Conservation (phyloP, 164 flowering plant species). For the Stephania japonica region DNA sequence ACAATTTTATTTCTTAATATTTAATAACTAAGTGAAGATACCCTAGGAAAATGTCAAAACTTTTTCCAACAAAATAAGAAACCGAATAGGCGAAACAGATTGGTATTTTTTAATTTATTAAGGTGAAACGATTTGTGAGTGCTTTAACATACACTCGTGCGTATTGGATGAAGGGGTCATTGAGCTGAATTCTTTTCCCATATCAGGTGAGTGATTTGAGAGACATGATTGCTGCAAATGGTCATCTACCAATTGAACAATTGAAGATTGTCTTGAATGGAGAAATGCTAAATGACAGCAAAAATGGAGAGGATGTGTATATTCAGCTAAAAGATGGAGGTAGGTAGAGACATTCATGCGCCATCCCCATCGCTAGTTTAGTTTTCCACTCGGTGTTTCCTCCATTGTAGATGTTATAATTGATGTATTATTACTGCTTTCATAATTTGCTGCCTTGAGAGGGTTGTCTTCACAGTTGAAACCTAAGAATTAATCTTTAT, state of each 20-base stretch:
- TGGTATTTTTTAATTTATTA: too few relatives aligned
- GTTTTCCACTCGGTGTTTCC: background rate
- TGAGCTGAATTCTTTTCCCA: background rate
- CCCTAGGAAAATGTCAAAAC: too few relatives aligned
- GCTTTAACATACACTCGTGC: too few relatives aligned
- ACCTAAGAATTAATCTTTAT: background rate
- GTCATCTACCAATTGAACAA: slow-evolving; percentile 41
- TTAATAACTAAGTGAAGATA: too few relatives aligned
- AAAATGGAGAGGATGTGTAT: slow-evolving; percentile 43
- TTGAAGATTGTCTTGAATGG: slow-evolving; percentile 74
- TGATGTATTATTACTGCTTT: background rate
- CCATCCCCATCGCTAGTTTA: background rate
- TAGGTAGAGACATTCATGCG: slow-evolving; percentile 13
- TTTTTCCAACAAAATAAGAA: too few relatives aligned
- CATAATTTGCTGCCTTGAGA: background rate
- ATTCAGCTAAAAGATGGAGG: slow-evolving; percentile 63
- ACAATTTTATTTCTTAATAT: too few relatives aligned
- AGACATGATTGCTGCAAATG: slow-evolving; percentile 44
- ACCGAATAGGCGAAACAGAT: too few relatives aligned
- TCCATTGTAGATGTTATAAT: background rate
- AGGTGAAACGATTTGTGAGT: too few relatives aligned
- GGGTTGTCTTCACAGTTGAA: background rate
- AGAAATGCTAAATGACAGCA: slow-evolving; percentile 45
- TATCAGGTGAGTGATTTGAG: slow-evolving; percentile 67
- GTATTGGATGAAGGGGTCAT: too few relatives aligned